phyloP scores from a whole-genome alignment of 176 grass and related monocot genomes.

The Poa pratensis region DNA sequence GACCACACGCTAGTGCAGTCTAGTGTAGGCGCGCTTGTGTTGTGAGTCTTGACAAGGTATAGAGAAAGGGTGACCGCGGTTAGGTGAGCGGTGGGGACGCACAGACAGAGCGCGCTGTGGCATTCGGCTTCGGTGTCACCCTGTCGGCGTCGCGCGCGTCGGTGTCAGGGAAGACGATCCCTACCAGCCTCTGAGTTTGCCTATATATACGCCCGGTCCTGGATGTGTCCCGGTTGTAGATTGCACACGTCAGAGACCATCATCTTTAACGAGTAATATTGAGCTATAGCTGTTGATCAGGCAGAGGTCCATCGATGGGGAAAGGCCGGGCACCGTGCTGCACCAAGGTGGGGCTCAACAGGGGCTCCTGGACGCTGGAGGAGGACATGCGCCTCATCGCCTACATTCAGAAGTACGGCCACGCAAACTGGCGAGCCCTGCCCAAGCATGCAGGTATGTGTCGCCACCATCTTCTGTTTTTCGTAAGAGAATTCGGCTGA shows the following conservation, averaged over 20 bases:
- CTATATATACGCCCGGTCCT: conserved; percentile 37
- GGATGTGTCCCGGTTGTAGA: conserved; percentile 38
- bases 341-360: conserved; percentile 90
- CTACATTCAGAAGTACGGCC: conserved; percentile 78
- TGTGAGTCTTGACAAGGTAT: neutral
- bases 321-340: conserved; percentile 86
- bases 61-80: neutral
- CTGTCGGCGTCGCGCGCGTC: conserved; percentile 40
- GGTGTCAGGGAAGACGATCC: neutral
- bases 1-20: neutral
- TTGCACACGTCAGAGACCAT: neutral
- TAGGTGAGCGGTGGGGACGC: neutral
- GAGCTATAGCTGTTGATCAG: too few species aligned
- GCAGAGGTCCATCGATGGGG: conserved; percentile 43
- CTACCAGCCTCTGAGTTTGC: neutral
- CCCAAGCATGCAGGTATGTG: conserved; percentile 80
- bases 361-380: conserved; percentile 80
- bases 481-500: neutral
- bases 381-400: conserved; percentile 80
- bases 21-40: too few species aligned
- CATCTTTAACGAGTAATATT: too few species aligned
- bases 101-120: neutral
- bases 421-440: conserved; percentile 86
- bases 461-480: neutral
- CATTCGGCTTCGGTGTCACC: neutral